phyloP scores from a whole-genome alignment of 345 rosid genomes.

The Lepidium sativum region DNA sequence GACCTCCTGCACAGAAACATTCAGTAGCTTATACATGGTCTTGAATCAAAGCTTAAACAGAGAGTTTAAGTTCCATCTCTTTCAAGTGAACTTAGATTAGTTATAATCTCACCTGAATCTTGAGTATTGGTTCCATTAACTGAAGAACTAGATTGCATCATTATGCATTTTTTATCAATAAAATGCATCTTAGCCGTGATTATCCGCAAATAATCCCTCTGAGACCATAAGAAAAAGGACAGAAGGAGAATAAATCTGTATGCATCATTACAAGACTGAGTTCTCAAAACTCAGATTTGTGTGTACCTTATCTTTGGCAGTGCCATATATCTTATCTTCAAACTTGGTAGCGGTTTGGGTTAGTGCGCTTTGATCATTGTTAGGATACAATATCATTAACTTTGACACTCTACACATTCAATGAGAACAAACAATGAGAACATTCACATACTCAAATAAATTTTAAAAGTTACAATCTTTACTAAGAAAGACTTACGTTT shows the following conservation, averaged over 20 bases:
- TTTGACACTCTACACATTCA: constrained; percentile 37
- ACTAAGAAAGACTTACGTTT: constrained; percentile 39
- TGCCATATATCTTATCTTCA: constrained; percentile 45
- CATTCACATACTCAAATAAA: too few relatives aligned
- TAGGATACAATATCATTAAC: constrained; percentile 41
- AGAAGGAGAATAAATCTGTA: background rate
- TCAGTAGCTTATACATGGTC: too few relatives aligned
- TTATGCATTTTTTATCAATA: constrained; percentile 38
- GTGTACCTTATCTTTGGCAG: constrained; percentile 49
- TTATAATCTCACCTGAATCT: constrained; percentile 30
- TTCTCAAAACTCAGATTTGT: background rate
- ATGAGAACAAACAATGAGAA: too few relatives aligned
- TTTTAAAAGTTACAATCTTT: background rate
- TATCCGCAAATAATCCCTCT: constrained; percentile 60
- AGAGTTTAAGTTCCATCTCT: too few relatives aligned
- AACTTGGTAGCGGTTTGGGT: constrained; percentile 39
- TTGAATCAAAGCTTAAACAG: too few relatives aligned
- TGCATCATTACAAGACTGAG: background rate
- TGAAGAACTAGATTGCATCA: constrained; percentile 18
- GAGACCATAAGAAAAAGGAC: background rate
- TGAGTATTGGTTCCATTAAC: constrained; percentile 33
- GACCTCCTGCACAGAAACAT: constrained; percentile 8
- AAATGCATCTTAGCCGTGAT: constrained; percentile 44
- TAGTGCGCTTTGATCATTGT: constrained; percentile 32
- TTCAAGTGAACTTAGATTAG: too few relatives aligned